Conservation (phyloP, 805 yeast genomes). For the Suhomyces vadensis region DNA sequence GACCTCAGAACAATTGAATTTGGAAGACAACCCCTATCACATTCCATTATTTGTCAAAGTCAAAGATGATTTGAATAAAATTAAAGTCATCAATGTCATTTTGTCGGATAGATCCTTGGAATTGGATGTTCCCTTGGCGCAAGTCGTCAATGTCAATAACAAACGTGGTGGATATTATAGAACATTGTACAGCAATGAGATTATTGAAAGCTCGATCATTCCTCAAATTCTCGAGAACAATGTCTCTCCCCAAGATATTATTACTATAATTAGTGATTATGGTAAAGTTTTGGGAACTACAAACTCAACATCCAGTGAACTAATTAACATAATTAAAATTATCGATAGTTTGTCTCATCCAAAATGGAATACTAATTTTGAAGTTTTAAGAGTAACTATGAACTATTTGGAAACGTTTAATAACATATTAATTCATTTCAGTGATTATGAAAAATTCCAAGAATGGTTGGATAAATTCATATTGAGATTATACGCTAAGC, state of each 20-base stretch:
- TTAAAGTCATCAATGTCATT: slow-evolving; percentile 36
- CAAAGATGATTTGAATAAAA: slow-evolving; percentile 26
- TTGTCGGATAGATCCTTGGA: slow-evolving; percentile 44
- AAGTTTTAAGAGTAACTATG: slow-evolving; percentile 38
- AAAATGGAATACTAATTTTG: slow-evolving; percentile 24
- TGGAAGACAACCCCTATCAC: slow-evolving; percentile 62
- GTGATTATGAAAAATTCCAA: slow-evolving; percentile 24
- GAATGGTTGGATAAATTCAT: slow-evolving; percentile 23
- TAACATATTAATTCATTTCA: slow-evolving; percentile 32
- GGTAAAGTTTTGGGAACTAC: slow-evolving; percentile 37
- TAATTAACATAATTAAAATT: slow-evolving; percentile 34
- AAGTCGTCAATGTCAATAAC: slow-evolving; percentile 44
- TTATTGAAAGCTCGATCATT: slow-evolving; percentile 9
- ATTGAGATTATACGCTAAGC: slow-evolving; percentile 19
- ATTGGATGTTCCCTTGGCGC: slow-evolving; percentile 29
- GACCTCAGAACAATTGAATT: slow-evolving; percentile 24
- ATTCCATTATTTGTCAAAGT: slow-evolving; percentile 55
- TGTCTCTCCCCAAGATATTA: slow-evolving; percentile 32
- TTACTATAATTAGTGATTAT: slow-evolving; percentile 40
- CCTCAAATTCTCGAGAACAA: slow-evolving; percentile 13
- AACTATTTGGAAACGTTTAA: slow-evolving; percentile 34
- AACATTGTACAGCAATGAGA: slow-evolving; percentile 9
- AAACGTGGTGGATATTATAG: slow-evolving; percentile 22
- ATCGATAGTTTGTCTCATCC: slow-evolving; percentile 26
- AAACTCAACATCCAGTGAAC: slow-evolving; percentile 19